A percentile compares a stretch with the other conserved stretches of the same genome.
These are phyloP conservation scores for Jamesozyma rosinii DNA, from an alignment of 805 yeast genomes.

Conservation along the genomic window DNA sequence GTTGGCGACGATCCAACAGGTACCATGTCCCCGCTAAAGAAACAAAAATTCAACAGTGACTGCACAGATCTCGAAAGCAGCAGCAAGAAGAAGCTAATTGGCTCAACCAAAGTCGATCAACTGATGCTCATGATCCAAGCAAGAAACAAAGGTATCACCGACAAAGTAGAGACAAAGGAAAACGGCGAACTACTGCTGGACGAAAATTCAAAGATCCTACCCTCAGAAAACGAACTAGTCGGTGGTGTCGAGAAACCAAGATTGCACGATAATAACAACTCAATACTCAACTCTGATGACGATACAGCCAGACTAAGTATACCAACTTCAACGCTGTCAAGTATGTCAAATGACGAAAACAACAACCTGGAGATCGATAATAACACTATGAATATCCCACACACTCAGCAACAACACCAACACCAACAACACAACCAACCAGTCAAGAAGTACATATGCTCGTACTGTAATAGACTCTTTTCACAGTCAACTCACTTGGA, in stretches of 20 bases:
- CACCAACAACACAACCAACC: background rate
- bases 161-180: constrained; percentile 51
- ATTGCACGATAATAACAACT: constrained; percentile 11
- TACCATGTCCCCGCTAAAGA: background rate
- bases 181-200: constrained; percentile 60
- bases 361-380: background rate
- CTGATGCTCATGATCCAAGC: constrained; percentile 88
- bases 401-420: background rate
- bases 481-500: constrained; percentile 88
- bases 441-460: constrained; percentile 55
- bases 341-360: background rate
- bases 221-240: constrained; percentile 55
- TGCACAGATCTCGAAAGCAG: too few species aligned
- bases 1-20: background rate
- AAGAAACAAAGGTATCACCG: constrained; percentile 64
- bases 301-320: background rate
- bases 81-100: constrained; percentile 65
- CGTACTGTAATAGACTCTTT: constrained; percentile 69
- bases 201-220: constrained; percentile 40
- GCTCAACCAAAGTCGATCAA: constrained; percentile 85
- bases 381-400: background rate
- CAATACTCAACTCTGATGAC: background rate
- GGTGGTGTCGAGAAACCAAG: constrained; percentile 72
- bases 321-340: background rate
- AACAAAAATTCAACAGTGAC: constrained; percentile 24